A percentile compares a stretch with the other conserved stretches of the same genome.
Evolutionary conservation across 345 rosid genomes (phyloP).

Genomic region (Euphorbia lathyris): DNA sequence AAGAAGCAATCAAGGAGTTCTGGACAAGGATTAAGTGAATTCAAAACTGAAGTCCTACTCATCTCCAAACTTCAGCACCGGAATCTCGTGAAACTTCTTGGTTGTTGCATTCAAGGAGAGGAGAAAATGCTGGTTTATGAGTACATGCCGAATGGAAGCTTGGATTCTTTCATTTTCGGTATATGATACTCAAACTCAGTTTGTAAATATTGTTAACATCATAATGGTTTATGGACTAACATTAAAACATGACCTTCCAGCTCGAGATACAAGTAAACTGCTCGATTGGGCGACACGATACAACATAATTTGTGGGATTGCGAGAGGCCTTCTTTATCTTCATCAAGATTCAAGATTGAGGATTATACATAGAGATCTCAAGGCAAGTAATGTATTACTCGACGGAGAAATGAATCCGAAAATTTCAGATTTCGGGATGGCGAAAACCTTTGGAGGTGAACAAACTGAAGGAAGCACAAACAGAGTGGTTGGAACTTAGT

Average conservation of each 20-base stretch:
- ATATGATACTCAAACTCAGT: too few species aligned
- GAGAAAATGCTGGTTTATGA: constrained; percentile 36
- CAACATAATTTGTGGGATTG: constrained; percentile 7
- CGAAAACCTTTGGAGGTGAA: constrained; percentile 2
- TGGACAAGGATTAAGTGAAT: constrained; percentile 12
- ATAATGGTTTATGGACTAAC: too few species aligned
- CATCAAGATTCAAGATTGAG: constrained; percentile 8
- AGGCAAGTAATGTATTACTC: constrained; percentile 7
- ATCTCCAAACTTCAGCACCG: constrained; percentile 10
- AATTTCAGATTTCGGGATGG: constrained; percentile 16
- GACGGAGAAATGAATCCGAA: constrained; percentile 7
- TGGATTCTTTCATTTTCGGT: constrained; percentile 31
- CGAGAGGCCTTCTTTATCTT: constrained; percentile 10
- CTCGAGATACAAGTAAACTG: neutral
- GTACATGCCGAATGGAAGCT: constrained; percentile 33
- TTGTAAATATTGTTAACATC: too few species aligned
- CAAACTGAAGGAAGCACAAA: neutral
- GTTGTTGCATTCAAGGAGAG: constrained; percentile 32
- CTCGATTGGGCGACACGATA: constrained; percentile 3
- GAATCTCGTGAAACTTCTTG: constrained; percentile 21
- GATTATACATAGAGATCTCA: constrained; percentile 10
- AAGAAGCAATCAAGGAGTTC: constrained; percentile 15
- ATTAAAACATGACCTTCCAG: neutral
- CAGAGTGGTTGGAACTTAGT: constrained; percentile 10
- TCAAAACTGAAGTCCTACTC: constrained; percentile 3